Evolutionary conservation across 768 basidiomycete species (phyloP).

Genomic region (Chalciporus pseudorubinellus): DNA sequence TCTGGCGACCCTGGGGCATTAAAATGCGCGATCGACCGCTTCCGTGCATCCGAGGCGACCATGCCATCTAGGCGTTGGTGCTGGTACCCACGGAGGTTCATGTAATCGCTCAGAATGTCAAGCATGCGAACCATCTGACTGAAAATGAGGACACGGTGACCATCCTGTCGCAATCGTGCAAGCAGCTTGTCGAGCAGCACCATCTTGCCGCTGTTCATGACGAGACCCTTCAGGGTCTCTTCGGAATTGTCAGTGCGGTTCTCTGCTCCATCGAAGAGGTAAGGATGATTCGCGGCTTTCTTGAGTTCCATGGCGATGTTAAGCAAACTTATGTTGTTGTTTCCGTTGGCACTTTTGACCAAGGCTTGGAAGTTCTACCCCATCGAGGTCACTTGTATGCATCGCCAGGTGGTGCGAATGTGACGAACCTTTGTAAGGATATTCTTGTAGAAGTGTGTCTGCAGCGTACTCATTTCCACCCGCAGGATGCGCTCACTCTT

Average conservation of each 20-base stretch:
- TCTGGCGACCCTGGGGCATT: constrained; percentile 91
- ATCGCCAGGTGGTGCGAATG: not conserved
- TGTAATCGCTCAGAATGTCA: constrained; percentile 97
- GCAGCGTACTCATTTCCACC: constrained; percentile 95
- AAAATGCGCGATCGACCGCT: constrained; percentile 96
- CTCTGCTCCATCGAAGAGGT: constrained; percentile 96
- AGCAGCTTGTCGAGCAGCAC: constrained; percentile 96
- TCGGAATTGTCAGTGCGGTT: constrained; percentile 56
- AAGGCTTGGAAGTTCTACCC: constrained; percentile 88
- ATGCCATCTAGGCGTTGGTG: constrained; percentile 95
- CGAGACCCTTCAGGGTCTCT: constrained; percentile 90
- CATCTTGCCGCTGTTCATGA: constrained; percentile 99
- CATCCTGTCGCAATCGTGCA: constrained; percentile 83
- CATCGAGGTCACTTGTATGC: constrained; percentile 5
- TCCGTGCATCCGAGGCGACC: constrained; percentile 89
- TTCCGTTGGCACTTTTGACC: constrained; percentile 84
- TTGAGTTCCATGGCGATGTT: constrained; percentile 99
- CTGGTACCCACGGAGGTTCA: constrained; percentile 82
- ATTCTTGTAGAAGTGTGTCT: constrained; percentile 98
- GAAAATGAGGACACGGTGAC: constrained; percentile 97
- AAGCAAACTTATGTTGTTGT: constrained; percentile 89
- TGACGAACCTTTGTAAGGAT: constrained; percentile 80
- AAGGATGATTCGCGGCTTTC: constrained; percentile 98
- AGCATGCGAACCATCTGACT: constrained; percentile 99
- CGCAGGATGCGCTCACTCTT: constrained; percentile 98